Evolutionary conservation across 1,139 yeast species (phyloP), one percentile per base, ranked within the genome.

Genomic region (Geotrichum cucujoidarum): DNA sequence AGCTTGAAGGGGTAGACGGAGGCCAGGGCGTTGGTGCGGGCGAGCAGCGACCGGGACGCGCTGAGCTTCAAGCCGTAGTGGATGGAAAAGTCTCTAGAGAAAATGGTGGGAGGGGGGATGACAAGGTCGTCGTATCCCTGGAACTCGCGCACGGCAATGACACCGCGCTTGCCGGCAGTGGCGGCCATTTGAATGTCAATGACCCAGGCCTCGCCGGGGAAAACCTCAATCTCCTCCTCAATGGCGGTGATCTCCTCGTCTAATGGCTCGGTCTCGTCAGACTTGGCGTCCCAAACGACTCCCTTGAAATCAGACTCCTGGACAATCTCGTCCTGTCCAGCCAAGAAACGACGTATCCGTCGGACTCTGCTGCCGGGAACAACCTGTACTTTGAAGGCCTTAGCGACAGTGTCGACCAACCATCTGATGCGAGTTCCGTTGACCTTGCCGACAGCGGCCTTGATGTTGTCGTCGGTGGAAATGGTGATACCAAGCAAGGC

Each of bases 1-100:
- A 90, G 73, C 68, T 89, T 90, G 74, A 92, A 88, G 50, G 98
- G 97, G 67, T 78, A 92, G 35, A 92, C 97, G 20, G 96, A 86
- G 60, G 82, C 78, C 39, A 73, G 67, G 56, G 78, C 79, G 65
- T 88, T 95, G 53, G 88, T 77, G 54, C 77, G 78, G 38, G 80
- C 74, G 57, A 90, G 73, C 50, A 90, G 74, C 54, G 76, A 76
- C 66, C 95, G 80, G 4, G 95, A 75, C 22, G 88, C 75, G 63
- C 78, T 82, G 60, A 90, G 73, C 63, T 83, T 87, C 62, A 90
- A 76, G 52, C 80, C 83, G 65, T 90, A 88, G 49, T 75, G 74
- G 51, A 84, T 78, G 21, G 95, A 86, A 64, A 80, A 86, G 68
- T 92, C 98, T 67, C 98, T 80, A 51, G 87, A 77, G 66, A 74